Evolutionary conservation across 2,329 filamentous ascomycete genomes (phyloP), one percentile per base, ranked within the genome.

Genomic region (Fusarium nurragi): DNA sequence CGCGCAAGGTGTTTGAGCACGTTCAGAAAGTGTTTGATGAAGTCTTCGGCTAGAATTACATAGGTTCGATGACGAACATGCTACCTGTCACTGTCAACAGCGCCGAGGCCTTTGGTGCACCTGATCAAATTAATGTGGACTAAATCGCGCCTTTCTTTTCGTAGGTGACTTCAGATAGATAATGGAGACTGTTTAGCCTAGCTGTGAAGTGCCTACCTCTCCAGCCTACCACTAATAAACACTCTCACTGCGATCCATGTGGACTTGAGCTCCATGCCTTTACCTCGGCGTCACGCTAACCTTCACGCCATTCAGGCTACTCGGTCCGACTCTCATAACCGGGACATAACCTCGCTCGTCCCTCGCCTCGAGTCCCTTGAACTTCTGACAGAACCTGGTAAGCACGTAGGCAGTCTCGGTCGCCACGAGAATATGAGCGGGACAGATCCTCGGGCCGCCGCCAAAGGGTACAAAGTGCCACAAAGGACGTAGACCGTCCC

Each of bases 291-390:
- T 50, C 2, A 50, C 47, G n/a, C 37, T 25, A 9, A 50, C 23
- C 14, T n/a, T 43, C 0, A 50, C 37, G 1, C 47, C 47, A 28
- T 50, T 50, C 37, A 50, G 2, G 19, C 47, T 50, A 32, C 47
- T 50, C 1, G 47, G 47, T 12, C 47, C 47, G 34, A 50, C 37
- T n/a, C 47, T 50, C 47, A 50, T 50, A 44, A 50, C 47, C 16
- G 47, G 47, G 19, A 50, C 47, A 34, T 50, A 50, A 0, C 21
- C 37, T 22, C 26, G 23, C 21, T 44, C 26, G 16, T 50, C 47
- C 25, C 47, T 44, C 26, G 37, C 47, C 10, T 50, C 37, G 12
- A 50, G 30, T 0, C 19, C 18, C 21, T 44, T 32, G 0, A 50
- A 50, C 26, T 28, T 41, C 7, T 50, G 47, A 3, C 37, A 50